phyloP scores from a whole-genome alignment of 1,284 basidiomycete species.

The Ceratobasidium sp. region DNA sequence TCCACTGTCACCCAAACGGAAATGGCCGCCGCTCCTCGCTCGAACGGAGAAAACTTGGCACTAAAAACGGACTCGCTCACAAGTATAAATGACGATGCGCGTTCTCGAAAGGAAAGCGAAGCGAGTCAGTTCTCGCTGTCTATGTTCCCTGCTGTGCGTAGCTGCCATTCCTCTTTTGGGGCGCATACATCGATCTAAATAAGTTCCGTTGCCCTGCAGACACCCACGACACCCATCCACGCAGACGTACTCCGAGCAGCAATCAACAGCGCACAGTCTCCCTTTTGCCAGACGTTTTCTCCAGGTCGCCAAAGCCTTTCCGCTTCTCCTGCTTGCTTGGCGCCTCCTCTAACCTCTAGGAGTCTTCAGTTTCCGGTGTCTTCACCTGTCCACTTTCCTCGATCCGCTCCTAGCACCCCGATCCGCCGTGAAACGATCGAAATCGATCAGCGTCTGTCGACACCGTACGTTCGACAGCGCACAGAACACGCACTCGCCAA shows the following conservation, averaged over 20 bases:
- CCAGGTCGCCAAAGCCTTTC: neutral
- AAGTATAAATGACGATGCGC: neutral
- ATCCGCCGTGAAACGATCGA: neutral
- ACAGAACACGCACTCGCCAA: neutral
- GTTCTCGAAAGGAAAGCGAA: neutral
- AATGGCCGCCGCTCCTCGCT: neutral
- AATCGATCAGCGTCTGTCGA: no score
- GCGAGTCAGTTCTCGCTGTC: constrained; percentile 17
- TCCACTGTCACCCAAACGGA: neutral
- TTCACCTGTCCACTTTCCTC: neutral
- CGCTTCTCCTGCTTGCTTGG: neutral
- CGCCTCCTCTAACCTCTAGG: neutral
- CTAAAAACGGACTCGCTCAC: neutral
- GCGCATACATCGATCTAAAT: neutral
- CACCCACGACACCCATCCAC: constrained; percentile 4
- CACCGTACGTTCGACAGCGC: neutral
- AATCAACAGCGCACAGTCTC: neutral
- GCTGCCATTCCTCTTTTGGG: neutral
- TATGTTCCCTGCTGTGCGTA: constrained; percentile 22
- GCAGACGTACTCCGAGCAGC: neutral
- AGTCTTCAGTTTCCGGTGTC: neutral
- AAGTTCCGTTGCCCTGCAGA: neutral
- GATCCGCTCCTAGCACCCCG: neutral
- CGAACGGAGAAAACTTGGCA: neutral
- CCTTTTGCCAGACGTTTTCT: neutral